Evolutionary conservation across 1,284 basidiomycete species (phyloP).

Genomic region (Trametes versicolor): DNA sequence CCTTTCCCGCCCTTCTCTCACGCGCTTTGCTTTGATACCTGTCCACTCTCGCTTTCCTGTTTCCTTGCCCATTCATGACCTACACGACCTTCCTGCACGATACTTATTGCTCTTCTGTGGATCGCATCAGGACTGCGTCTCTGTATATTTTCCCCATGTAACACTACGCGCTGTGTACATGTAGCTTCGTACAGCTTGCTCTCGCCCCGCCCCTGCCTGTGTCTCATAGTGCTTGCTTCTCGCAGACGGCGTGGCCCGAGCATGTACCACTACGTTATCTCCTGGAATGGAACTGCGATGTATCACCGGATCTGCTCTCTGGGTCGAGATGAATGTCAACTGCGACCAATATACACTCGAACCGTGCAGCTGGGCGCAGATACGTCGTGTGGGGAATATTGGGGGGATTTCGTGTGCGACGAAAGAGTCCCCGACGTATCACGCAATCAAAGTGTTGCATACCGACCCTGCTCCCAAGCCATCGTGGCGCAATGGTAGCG

Average conservation of each 20-base stretch:
- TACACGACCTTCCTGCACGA: conserved; percentile 10
- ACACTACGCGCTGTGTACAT: conserved; percentile 17
- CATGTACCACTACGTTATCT: conserved; percentile 7
- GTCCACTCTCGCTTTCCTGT: background rate
- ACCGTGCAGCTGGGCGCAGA: too few species aligned
- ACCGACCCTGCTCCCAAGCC: conserved; percentile 14
- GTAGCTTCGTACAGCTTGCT: conserved; percentile 4
- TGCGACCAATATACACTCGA: too few species aligned
- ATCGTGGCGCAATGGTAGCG: conserved; percentile 41
- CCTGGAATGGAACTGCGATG: background rate
- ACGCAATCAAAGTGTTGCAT: too few species aligned
- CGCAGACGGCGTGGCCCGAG: background rate
- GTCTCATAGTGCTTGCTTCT: background rate
- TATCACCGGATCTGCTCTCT: background rate
- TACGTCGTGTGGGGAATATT: too few species aligned
- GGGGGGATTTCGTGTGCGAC: too few species aligned
- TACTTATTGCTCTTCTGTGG: conserved; percentile 7
- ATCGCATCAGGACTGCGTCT: conserved; percentile 5
- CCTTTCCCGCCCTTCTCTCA: background rate
- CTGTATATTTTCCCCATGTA: conserved; percentile 14
- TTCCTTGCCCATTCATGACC: conserved; percentile 6
- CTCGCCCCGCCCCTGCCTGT: background rate
- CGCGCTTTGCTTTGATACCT: background rate
- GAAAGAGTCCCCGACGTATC: too few species aligned
- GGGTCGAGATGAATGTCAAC: background rate